These are phyloP conservation scores for Solanum acaule DNA, from an alignment of 257 asterid species.

Conservation along the genomic window DNA sequence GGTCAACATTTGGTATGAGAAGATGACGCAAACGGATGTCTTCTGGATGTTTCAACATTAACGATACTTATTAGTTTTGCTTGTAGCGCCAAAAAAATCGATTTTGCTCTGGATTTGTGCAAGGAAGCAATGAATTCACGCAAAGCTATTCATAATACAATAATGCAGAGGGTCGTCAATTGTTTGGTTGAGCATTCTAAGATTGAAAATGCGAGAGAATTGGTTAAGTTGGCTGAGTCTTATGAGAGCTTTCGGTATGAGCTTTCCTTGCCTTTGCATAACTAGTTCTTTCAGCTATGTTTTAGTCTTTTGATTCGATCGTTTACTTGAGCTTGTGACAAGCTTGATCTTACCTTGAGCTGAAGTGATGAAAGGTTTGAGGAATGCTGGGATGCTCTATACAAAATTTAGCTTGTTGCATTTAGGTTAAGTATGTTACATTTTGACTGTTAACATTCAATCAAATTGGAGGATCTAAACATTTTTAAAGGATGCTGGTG, in stretches of 20 bases:
- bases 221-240: background rate
- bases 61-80: constrained; percentile 21
- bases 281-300: background rate
- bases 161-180: background rate
- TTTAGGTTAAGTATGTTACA: background rate
- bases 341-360: no score
- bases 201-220: background rate
- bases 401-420: background rate
- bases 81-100: constrained; percentile 20
- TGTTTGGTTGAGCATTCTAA: background rate
- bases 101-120: constrained; percentile 33
- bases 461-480: background rate
- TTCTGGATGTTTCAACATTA: constrained; percentile 22
- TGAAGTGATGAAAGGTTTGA: background rate
- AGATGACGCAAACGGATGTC: constrained; percentile 15
- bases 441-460: background rate
- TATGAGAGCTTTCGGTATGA: background rate
- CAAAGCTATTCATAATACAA: background rate
- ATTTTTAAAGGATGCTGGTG: background rate
- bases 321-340: background rate
- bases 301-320: background rate
- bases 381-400: background rate
- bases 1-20: constrained; percentile 26
- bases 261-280: background rate
- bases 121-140: background rate